A percentile compares a stretch with the other conserved stretches of the same genome.
Evolutionary conservation across 768 basidiomycete genomes (phyloP).

Genomic region (Collybia mongolica): DNA sequence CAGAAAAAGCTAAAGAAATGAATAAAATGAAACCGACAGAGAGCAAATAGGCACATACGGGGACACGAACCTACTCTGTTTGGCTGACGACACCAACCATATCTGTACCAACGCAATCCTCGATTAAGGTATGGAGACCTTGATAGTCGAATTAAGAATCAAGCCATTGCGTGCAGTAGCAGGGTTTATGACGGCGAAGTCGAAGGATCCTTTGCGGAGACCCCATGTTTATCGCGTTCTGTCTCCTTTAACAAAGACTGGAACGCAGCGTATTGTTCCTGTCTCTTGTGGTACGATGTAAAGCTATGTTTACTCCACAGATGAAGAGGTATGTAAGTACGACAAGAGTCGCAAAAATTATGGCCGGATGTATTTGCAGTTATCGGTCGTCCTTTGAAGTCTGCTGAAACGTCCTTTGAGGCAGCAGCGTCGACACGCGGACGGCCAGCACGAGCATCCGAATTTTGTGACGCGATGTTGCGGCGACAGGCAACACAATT

Average conservation of each 20-base stretch:
- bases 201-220: constrained; percentile 40
- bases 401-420: too few relatives aligned
- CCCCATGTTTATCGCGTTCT: constrained; percentile 53
- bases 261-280: constrained; percentile 35
- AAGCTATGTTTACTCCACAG: too few relatives aligned
- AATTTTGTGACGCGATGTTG: constrained; percentile 16
- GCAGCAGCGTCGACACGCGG: too few relatives aligned
- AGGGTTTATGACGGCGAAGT: constrained; percentile 53
- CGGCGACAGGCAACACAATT: constrained; percentile 31
- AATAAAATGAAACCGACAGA: constrained; percentile 1
- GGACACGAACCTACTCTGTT: background rate
- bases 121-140: constrained; percentile 22
- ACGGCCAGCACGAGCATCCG: constrained; percentile 14
- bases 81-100: constrained; percentile 20
- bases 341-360: too few relatives aligned
- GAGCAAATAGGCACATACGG: background rate
- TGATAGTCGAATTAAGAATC: constrained; percentile 10
- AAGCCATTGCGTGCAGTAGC: constrained; percentile 24
- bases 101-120: constrained; percentile 8
- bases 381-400: too few relatives aligned
- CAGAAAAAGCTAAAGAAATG: constrained; percentile 11
- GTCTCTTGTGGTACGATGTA: too few relatives aligned
- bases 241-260: constrained; percentile 47
- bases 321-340: too few relatives aligned
- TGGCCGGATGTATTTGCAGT: too few relatives aligned